A percentile compares a stretch with the other conserved stretches of the same genome.
Evolutionary conservation across 257 asterid genomes (phyloP).

Genomic region (Solanum ahanhuiri): DNA sequence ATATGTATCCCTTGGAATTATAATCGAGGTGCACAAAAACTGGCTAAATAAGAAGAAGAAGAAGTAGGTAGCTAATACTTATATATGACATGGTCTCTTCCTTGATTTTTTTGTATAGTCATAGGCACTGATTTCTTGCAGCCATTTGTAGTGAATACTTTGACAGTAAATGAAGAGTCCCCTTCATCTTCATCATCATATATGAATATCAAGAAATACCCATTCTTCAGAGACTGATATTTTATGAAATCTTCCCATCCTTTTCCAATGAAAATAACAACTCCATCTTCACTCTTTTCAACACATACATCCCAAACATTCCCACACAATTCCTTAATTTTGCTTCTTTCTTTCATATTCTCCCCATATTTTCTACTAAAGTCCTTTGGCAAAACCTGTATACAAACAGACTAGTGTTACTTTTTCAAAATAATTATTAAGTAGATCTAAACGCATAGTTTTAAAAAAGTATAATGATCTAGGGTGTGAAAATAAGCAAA

Average conservation of each 20-base stretch:
- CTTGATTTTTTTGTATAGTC: background rate
- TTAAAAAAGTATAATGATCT: background rate
- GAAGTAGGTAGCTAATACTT: background rate
- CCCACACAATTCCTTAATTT: conserved; percentile 18
- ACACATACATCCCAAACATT: conserved; percentile 21
- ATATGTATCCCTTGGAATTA: too few relatives aligned
- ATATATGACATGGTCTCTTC: background rate
- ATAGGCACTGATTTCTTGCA: conserved; percentile 17
- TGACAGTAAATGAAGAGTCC: conserved; percentile 17
- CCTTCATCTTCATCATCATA: conserved; percentile 3
- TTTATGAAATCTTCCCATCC: conserved; percentile 31
- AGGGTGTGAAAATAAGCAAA: background rate
- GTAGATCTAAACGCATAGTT: background rate
- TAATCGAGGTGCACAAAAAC: background rate
- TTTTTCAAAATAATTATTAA: background rate
- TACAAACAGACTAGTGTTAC: background rate
- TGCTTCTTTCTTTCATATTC: background rate
- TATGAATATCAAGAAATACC: conserved; percentile 27
- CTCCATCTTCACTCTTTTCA: conserved; percentile 13
- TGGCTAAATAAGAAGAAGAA: too few relatives aligned
- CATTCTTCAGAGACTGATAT: conserved; percentile 13
- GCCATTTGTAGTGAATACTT: conserved; percentile 15
- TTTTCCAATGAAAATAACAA: conserved; percentile 2
- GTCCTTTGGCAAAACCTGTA: background rate
- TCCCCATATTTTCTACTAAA: background rate